These are phyloP conservation scores for Oryza glaberrima DNA, from an alignment of 176 grass and related monocot species.

Conservation along the genomic window DNA sequence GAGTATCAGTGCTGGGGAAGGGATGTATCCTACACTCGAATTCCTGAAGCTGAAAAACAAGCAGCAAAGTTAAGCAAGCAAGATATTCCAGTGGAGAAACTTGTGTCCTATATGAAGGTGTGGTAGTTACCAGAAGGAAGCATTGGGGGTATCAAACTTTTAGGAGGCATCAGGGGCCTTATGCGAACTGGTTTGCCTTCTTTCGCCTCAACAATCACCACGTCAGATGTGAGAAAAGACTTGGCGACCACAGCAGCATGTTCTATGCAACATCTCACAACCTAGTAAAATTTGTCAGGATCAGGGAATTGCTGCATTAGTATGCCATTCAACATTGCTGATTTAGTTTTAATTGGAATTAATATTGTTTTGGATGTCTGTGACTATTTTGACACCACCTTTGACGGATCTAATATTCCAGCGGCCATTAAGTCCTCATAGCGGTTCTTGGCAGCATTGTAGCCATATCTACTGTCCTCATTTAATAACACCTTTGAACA, in stretches of 20 bases:
- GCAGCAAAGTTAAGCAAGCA: conserved; percentile 9
- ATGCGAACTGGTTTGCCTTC: conserved; percentile 58
- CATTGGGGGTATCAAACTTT: conserved; percentile 57
- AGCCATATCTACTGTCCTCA: conserved; percentile 70
- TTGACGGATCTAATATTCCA: conserved; percentile 89
- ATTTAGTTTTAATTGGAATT: background rate
- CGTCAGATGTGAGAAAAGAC: conserved; percentile 83
- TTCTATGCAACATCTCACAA: conserved; percentile 91
- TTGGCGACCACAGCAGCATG: conserved; percentile 90
- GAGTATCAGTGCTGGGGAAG: background rate
- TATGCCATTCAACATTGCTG: conserved; percentile 8
- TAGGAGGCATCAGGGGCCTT: conserved; percentile 61
- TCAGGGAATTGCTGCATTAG: conserved; percentile 16
- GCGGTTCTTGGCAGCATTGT: conserved; percentile 82
- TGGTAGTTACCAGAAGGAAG: conserved; percentile 52
- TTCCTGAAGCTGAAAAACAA: conserved; percentile 60
- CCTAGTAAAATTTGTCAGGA: conserved; percentile 43
- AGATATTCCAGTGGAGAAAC: conserved; percentile 11
- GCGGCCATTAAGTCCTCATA: conserved; percentile 80
- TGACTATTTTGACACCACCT: conserved; percentile 54
- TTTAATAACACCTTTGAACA: conserved; percentile 68
- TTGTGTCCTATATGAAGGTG: background rate
- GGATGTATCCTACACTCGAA: conserved; percentile 49
- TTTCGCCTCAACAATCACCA: conserved; percentile 80
- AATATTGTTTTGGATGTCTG: background rate